These are phyloP conservation scores for Trichoderma arundinaceum DNA, from an alignment of 2,329 filamentous ascomycete genomes.

Conservation along the genomic window DNA sequence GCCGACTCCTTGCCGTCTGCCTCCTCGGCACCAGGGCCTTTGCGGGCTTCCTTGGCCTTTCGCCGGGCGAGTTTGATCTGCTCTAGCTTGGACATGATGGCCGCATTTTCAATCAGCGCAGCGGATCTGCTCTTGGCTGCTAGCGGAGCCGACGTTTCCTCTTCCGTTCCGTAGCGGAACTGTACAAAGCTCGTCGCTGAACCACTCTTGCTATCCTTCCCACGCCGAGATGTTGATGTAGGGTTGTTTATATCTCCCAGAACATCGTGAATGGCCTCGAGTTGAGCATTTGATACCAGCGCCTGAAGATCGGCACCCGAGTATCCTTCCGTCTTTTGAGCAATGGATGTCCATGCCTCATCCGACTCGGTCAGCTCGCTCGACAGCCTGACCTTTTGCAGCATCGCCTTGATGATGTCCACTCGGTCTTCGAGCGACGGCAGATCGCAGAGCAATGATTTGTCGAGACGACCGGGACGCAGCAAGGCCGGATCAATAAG, in stretches of 20 bases:
- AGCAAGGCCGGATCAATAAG: conserved; percentile 93
- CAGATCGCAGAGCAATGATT: conserved; percentile 90
- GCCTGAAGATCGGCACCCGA: conserved; percentile 95
- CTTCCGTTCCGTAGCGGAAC: conserved; percentile 76
- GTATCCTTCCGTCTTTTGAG: conserved; percentile 81
- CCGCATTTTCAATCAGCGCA: conserved; percentile 74
- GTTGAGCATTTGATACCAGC: conserved; percentile 91
- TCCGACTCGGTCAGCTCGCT: conserved; percentile 65
- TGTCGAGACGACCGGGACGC: conserved; percentile 89
- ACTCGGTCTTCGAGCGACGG: conserved; percentile 78
- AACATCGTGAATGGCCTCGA: conserved; percentile 95
- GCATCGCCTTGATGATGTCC: conserved; percentile 87
- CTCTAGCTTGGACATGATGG: conserved; percentile 81
- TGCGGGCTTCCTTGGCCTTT: conserved; percentile 45
- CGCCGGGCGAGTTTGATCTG: conserved; percentile 75
- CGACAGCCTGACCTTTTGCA: conserved; percentile 76
- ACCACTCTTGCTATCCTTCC: conserved; percentile 44
- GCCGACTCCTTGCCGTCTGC: conserved; percentile 39
- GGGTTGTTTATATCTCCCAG: conserved; percentile 62
- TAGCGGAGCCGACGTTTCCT: conserved; percentile 50
- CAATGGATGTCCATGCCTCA: conserved; percentile 72
- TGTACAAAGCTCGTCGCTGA: conserved; percentile 70
- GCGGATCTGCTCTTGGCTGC: conserved; percentile 57
- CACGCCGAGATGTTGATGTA: conserved; percentile 47
- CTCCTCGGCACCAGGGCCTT: conserved; percentile 38